Conservation (phyloP, 163 green algal species). For the Chloromonas sp. region DNA sequence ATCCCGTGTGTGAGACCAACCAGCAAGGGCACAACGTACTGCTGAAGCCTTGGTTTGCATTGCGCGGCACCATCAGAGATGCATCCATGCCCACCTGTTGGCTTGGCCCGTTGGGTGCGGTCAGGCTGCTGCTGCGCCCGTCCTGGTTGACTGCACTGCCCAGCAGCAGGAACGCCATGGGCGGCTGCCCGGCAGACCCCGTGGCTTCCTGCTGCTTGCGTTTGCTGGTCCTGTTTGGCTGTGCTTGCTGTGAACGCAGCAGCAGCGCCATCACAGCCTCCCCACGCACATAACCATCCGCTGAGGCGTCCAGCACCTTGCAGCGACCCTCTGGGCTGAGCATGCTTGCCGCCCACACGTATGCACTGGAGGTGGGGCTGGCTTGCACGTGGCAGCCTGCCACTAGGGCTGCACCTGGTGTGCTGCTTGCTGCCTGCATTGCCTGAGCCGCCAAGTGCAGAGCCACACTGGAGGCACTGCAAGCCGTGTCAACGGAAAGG, state of each 20-base stretch:
- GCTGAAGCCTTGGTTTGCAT: no score
- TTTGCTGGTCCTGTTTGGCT: neutral
- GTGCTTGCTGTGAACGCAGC: neutral
- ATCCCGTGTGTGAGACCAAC: no score
- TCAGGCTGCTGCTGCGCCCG: conserved; percentile 74
- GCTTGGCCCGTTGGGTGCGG: conserved; percentile 65
- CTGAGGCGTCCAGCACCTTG: conserved; percentile 72
- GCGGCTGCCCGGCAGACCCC: neutral
- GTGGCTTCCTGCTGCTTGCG: neutral
- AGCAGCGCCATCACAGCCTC: conserved; percentile 51
- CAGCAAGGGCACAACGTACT: no score
- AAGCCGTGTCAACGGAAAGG: conserved; percentile 69
- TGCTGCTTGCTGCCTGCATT: conserved; percentile 1
- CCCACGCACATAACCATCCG: conserved; percentile 80
- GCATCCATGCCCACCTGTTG: conserved; percentile 36
- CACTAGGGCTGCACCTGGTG: conserved; percentile 19
- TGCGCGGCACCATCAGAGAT: conserved; percentile 19
- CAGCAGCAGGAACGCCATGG: conserved; percentile 27
- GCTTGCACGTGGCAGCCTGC: conserved; percentile 48
- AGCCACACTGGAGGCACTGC: conserved; percentile 71
- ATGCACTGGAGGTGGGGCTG: conserved; percentile 36
- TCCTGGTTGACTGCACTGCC: conserved; percentile 80
- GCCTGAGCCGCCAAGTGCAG: conserved; percentile 47
- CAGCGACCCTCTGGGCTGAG: conserved; percentile 74
- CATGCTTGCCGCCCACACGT: conserved; percentile 64